These are phyloP conservation scores for Ilyonectria destructans DNA, from an alignment of 2,329 filamentous ascomycete genomes.

Conservation along the genomic window DNA sequence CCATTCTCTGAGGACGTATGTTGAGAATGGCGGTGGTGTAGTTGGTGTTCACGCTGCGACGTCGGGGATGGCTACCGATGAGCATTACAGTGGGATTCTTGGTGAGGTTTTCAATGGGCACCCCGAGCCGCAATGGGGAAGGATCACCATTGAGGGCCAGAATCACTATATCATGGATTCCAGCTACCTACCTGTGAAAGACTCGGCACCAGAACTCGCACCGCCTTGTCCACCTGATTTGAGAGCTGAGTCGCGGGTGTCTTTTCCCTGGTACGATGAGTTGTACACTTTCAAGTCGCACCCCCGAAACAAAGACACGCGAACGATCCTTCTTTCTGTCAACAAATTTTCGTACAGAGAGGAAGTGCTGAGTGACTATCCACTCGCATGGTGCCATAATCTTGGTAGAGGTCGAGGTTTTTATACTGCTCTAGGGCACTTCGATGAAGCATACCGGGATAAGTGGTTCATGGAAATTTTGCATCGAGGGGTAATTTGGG, in stretches of 20 bases:
- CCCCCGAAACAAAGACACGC: fast-evolving
- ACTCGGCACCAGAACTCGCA: not conserved
- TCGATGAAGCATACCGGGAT: slow-evolving; percentile 32
- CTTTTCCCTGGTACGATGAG: slow-evolving; percentile 34
- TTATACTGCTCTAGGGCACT: slow-evolving; percentile 38
- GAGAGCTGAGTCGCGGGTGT: fast-evolving
- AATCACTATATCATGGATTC: slow-evolving; percentile 14
- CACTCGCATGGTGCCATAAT: slow-evolving; percentile 25
- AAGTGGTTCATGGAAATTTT: slow-evolving; percentile 31
- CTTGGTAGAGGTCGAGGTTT: slow-evolving; percentile 30
- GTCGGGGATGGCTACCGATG: not conserved
- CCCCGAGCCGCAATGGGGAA: slow-evolving; percentile 33
- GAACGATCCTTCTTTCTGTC: slow-evolving; percentile 14
- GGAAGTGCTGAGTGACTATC: not conserved
- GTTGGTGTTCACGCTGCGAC: slow-evolving; percentile 38
- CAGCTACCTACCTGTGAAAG: not conserved
- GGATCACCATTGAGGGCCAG: not conserved
- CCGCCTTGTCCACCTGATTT: fast-evolving
- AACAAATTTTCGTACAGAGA: not conserved
- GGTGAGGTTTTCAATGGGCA: slow-evolving; percentile 31
- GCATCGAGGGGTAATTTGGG: slow-evolving; percentile 26
- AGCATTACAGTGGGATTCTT: slow-evolving; percentile 25
- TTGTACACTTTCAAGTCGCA: slow-evolving; percentile 34
- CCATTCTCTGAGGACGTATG: not conserved
- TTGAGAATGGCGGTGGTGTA: slow-evolving; percentile 29